Base-by-base conservation (phyloP, 73 alveolate genomes). In the Chromera velia region DNA sequence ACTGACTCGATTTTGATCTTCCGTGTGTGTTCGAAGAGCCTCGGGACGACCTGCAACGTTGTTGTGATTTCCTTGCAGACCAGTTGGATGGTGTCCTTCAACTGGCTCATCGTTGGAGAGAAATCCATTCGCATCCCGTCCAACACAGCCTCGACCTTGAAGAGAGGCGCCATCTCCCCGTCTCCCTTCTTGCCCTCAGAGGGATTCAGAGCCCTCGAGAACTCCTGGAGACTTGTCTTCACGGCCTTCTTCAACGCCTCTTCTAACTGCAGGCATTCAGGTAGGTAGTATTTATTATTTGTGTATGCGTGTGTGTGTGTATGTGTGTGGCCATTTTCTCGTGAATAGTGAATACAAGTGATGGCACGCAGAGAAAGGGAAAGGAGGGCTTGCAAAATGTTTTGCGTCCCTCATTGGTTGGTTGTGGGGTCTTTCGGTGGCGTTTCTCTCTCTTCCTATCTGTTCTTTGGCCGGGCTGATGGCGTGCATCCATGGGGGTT, bases 241-340 rank as follows among this genome's bases (percentile, higher is more conserved):
- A 91, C 98, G 17, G 98, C 92, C 81, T 93, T 86, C 80, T 93
- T 93, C 64, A 92, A 87, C 1, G 96, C 79, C 85, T 90, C 97
- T 80, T 91, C 93, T 28, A 95, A 4, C 55, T 40, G 55, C 13
- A 40, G 55, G 22, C 55, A 40, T 40, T 13, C 55, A 40, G n/a
- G n/a, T n/a, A n/a, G n/a, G n/a, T n/a, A n/a, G n/a, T n/a, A n/a
- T n/a, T n/a, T n/a, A n/a, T n/a, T n/a, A n/a, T n/a, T n/a, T n/a
- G n/a, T n/a, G n/a, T n/a, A n/a, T n/a, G n/a, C n/a, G n/a, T n/a
- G n/a, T n/a, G n/a, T n/a, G n/a, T n/a, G n/a, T n/a, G n/a, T n/a
- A n/a, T n/a, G n/a, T n/a, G n/a, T n/a, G n/a, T n/a, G n/a, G n/a
- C n/a, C n/a, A n/a, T n/a, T n/a, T n/a, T n/a, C n/a, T n/a, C n/a